Conservation (phyloP, 2,329 filamentous ascomycete genomes). For the Colletotrichum camelliae region DNA sequence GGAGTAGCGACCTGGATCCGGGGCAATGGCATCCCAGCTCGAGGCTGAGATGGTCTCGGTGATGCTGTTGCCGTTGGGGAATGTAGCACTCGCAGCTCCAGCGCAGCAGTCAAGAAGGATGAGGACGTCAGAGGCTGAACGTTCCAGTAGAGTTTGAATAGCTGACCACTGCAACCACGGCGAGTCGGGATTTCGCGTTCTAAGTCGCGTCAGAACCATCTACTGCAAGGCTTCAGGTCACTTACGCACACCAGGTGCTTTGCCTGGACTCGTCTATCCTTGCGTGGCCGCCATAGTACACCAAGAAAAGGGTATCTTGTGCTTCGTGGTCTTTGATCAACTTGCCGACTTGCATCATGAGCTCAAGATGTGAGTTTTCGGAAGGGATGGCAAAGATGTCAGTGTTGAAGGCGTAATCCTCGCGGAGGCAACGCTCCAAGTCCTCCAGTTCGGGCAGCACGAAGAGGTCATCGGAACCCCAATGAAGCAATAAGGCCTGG, state of each 20-base stretch:
- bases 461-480: constrained; percentile 63
- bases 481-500: constrained; percentile 59
- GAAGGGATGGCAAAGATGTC: constrained; percentile 64
- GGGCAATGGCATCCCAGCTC: constrained; percentile 66
- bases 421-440: constrained; percentile 57
- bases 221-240: constrained; percentile 20
- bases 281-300: constrained; percentile 66
- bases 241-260: constrained; percentile 65
- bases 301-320: constrained; percentile 59
- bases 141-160: constrained; percentile 63
- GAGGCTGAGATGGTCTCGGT: constrained; percentile 68
- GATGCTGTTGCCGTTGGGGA: constrained; percentile 62
- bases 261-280: constrained; percentile 64
- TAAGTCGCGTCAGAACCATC: constrained; percentile 24
- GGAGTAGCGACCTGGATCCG: constrained; percentile 63
- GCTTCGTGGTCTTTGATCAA: constrained; percentile 63
- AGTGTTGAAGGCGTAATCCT: constrained; percentile 62
- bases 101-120: constrained; percentile 66
- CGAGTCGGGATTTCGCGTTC: constrained; percentile 55
- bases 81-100: constrained; percentile 64
- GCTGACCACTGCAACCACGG: constrained; percentile 67
- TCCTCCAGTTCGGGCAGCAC: constrained; percentile 64
- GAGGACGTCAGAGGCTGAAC: constrained; percentile 61
- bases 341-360: constrained; percentile 62
- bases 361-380: constrained; percentile 61